These are phyloP conservation scores for Backusella luteola DNA, from an alignment of 192 early-diverging fungal genomes.

Conservation along the genomic window DNA sequence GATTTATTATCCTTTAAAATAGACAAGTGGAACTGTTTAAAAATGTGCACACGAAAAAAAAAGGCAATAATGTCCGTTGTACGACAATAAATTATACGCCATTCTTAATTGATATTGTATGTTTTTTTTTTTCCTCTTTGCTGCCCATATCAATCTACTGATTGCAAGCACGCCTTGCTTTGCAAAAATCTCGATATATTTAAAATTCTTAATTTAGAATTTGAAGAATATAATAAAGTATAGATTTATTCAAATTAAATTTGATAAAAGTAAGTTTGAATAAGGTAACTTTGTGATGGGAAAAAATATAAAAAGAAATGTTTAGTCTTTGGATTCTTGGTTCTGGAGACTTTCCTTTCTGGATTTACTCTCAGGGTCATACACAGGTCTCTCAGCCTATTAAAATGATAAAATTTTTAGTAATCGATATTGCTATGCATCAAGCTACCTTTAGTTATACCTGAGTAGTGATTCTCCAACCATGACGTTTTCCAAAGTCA, in stretches of 20 bases:
- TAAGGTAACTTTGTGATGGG: not conserved
- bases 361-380: constrained; percentile 23
- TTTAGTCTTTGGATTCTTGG: not conserved
- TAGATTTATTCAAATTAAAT: not conserved
- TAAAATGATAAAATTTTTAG: not conserved
- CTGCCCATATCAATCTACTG: not conserved
- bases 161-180: not conserved
- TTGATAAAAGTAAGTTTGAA: not conserved
- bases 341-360: constrained; percentile 3
- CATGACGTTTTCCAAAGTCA: constrained; percentile 24
- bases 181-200: not conserved
- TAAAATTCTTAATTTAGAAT: not conserved
- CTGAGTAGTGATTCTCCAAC: constrained; percentile 22
- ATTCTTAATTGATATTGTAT: not conserved
- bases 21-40: not conserved
- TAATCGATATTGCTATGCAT: not conserved
- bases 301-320: not conserved
- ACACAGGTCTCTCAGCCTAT: constrained; percentile 23
- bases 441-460: not conserved
- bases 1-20: not conserved
- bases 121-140: not conserved
- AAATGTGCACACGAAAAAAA: not conserved
- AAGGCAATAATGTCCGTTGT: not conserved
- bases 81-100: not conserved
- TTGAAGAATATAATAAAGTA: not conserved